Conservation (phyloP, 2,329 filamentous ascomycete species). For the Colletotrichum agaves region DNA sequence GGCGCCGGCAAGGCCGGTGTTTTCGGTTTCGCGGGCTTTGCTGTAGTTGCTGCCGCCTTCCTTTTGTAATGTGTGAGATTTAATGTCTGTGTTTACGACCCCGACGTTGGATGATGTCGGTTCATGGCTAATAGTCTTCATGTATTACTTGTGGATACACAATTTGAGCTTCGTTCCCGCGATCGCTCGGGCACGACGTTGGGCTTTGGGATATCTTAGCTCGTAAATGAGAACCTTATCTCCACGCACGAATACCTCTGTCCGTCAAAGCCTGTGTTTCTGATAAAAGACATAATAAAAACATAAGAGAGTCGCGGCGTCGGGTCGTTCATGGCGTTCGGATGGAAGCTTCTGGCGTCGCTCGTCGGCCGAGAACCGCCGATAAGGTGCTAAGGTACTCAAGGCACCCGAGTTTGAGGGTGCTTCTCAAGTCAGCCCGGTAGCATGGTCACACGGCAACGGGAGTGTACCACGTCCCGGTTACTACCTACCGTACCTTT, state of each 20-base stretch:
- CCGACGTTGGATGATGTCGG: neutral
- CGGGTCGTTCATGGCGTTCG: neutral
- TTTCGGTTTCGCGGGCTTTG: slow-evolving; percentile 27
- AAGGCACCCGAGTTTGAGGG: too few species aligned
- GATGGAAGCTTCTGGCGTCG: neutral
- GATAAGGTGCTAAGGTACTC: neutral
- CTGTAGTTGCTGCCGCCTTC: slow-evolving; percentile 39
- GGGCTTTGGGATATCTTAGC: neutral
- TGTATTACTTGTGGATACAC: slow-evolving; percentile 10
- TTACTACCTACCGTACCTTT: too few species aligned
- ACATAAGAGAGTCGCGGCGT: neutral
- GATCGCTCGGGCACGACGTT: neutral
- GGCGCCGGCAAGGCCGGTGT: slow-evolving; percentile 33
- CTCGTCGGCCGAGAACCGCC: neutral
- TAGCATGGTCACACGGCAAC: too few species aligned
- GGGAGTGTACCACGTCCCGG: too few species aligned
- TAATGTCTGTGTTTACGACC: neutral
- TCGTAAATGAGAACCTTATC: neutral
- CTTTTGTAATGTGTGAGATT: slow-evolving; percentile 16
- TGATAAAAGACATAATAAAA: neutral
- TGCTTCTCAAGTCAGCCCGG: too few species aligned
- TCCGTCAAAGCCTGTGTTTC: neutral
- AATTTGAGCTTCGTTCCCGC: neutral
- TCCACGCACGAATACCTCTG: neutral
- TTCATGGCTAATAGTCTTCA: neutral